These are phyloP conservation scores for Picea sitchensis DNA, from an alignment of 75 land plant species.

Conservation along the genomic window DNA sequence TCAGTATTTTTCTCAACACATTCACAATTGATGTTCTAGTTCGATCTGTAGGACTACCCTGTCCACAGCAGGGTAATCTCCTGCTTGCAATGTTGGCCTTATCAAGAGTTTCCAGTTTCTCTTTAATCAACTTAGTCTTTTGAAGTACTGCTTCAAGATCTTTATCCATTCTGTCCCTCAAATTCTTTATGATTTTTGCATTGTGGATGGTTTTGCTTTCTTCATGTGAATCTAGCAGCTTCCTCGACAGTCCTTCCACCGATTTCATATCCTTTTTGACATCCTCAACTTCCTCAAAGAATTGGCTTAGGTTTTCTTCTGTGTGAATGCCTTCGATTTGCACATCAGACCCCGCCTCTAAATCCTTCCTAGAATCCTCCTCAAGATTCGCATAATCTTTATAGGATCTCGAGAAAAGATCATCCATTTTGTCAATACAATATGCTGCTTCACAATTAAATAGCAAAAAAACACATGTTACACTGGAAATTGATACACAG, in stretches of 20 bases:
- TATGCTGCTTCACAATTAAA: no score
- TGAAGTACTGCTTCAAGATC: conserved; percentile 54
- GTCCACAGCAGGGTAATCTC: conserved; percentile 38
- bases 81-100: conserved; percentile 55
- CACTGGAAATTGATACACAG: no score
- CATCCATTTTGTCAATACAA: conserved; percentile 42
- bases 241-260: conserved; percentile 38
- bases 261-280: conserved; percentile 72
- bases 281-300: conserved; percentile 72
- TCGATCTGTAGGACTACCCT: conserved; percentile 67
- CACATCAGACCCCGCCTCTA: conserved; percentile 15
- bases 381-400: conserved; percentile 49
- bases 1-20: conserved; percentile 65
- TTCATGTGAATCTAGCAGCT: conserved; percentile 53
- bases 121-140: conserved; percentile 43
- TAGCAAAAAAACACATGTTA: no score
- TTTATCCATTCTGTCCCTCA: conserved; percentile 56
- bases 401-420: conserved; percentile 66
- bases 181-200: conserved; percentile 52
- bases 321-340: conserved; percentile 19
- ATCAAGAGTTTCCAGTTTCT: conserved; percentile 68
- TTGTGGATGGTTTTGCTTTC: conserved; percentile 63
- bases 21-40: conserved; percentile 57
- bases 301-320: conserved; percentile 43
- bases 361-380: conserved; percentile 33